Evolutionary conservation across 73 alveolate genomes (phyloP).

Genomic region (Paramecium bursaria): DNA sequence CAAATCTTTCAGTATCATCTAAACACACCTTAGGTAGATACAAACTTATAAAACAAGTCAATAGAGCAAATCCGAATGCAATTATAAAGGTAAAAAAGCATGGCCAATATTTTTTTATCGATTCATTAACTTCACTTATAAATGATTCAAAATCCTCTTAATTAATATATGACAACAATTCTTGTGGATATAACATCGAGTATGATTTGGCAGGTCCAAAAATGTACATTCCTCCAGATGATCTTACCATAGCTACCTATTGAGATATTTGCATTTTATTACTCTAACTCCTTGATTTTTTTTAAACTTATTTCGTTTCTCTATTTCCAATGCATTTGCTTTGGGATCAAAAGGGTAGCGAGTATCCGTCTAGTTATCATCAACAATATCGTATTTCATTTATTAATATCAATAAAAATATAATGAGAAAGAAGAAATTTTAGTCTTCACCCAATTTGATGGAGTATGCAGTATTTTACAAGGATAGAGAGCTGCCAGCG

Average conservation of each 20-base stretch:
- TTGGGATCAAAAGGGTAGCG: conserved; percentile 57
- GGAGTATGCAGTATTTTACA: conserved; percentile 15
- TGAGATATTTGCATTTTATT: background rate
- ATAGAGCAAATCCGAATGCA: conserved; percentile 25
- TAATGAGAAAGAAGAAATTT: no score
- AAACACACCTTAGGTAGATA: conserved; percentile 40
- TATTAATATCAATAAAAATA: no score
- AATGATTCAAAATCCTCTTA: conserved; percentile 37
- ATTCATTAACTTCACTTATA: conserved; percentile 47
- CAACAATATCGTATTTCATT: background rate
- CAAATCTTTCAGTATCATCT: conserved; percentile 54
- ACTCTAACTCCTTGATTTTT: conserved; percentile 28
- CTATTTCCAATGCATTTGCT: conserved; percentile 58
- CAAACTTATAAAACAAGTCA: conserved; percentile 38
- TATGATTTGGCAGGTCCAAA: conserved; percentile 57
- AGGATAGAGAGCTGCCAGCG: conserved; percentile 49
- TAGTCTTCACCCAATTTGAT: no score
- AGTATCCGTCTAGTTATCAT: conserved; percentile 19
- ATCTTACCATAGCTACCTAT: conserved; percentile 3
- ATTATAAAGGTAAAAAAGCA: conserved; percentile 43
- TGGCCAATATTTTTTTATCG: conserved; percentile 50
- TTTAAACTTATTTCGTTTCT: no score
- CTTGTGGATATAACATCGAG: background rate
- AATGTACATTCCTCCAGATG: conserved; percentile 44
- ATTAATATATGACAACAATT: background rate